Evolutionary conservation across 495 filamentous ascomycete species (phyloP), one percentile per base, ranked within the genome.

Genomic region (Penicillium samsonianum): DNA sequence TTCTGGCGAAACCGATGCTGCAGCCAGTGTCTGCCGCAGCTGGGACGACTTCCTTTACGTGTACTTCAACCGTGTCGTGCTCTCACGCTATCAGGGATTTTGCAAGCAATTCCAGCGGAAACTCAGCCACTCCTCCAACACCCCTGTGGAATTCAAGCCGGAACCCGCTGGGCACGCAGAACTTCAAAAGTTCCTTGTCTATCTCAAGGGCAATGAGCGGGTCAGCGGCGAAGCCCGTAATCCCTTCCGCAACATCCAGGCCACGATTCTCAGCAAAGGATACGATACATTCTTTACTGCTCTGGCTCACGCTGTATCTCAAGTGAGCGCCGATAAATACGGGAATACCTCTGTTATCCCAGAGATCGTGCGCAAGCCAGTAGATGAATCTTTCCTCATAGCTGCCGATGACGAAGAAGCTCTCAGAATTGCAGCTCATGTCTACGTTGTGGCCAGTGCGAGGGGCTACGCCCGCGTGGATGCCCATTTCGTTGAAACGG

Each of bases 31-130:
- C 14, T 94, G 90, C 70, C 78, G 80, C 41, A 84, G 82, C 37
- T 96, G 90, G 87, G 91, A 98, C 58, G 94, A 98, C 69, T 84
- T 87, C 59, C 81, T 97, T n/a, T 98, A 92, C 65, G 88, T 87
- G 8, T 85, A 90, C 65, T 94, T 92, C 78, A 96, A 95, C 64
- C 83, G 88, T 9, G 73, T 93, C 26, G 77, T 98, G 16, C 77
- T 90, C 62, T 60, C 71, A 7, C 76, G 77, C 37, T 80, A 80
- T 48, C 68, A 67, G 50, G 69, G 70, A 12, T 80, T 80, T 57
- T 78, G 77, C 62, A 70, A 70, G 46, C 74, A 78, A 41, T 72
- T 80, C 37, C 69, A 74, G 51, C 72, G 71, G 30, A 78, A 77
- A 53, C 61, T 80, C 19, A 74, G 56, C 52, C 69, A 69, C 41